phyloP scores from a whole-genome alignment of 2,329 filamentous ascomycete genomes.

The Xylaria polymorpha region DNA sequence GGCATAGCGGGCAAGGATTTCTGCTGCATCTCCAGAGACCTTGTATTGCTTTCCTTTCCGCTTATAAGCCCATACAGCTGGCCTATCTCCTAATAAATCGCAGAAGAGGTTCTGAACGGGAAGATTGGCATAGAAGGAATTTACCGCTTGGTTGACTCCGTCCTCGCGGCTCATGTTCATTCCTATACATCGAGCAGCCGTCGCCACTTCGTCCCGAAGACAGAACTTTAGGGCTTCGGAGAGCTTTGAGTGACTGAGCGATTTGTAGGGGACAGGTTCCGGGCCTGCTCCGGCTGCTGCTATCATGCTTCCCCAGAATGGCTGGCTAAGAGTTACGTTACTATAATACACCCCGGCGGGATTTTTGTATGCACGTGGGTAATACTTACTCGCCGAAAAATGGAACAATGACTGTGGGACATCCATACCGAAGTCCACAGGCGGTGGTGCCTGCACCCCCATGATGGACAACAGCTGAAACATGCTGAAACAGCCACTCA shows the following conservation, averaged over 20 bases:
- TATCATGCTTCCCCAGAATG: conserved; percentile 81
- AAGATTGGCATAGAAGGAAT: conserved; percentile 68
- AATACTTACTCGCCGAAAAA: conserved; percentile 74
- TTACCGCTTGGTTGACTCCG: conserved; percentile 75
- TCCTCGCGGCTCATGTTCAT: conserved; percentile 72
- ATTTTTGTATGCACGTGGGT: background rate
- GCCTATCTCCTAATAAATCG: background rate
- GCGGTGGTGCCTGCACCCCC: conserved; percentile 84
- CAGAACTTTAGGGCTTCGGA: conserved; percentile 78
- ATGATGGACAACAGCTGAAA: conserved; percentile 76
- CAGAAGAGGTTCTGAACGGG: background rate
- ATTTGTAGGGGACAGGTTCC: conserved; percentile 74
- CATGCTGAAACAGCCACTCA: conserved; percentile 79
- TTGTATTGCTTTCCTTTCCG: background rate
- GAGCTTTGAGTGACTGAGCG: conserved; percentile 70
- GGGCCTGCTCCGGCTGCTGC: conserved; percentile 72
- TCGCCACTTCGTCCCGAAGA: conserved; percentile 68
- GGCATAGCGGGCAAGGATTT: background rate
- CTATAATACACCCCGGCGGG: background rate
- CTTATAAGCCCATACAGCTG: background rate
- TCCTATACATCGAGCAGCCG: conserved; percentile 56
- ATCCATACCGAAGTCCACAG: conserved; percentile 76
- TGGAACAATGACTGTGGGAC: conserved; percentile 80
- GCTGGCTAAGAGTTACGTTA: conserved; percentile 58
- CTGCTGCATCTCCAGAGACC: background rate